These are phyloP conservation scores for Crataegus laevigata DNA, from an alignment of 306 rosid species.

Conservation along the genomic window DNA sequence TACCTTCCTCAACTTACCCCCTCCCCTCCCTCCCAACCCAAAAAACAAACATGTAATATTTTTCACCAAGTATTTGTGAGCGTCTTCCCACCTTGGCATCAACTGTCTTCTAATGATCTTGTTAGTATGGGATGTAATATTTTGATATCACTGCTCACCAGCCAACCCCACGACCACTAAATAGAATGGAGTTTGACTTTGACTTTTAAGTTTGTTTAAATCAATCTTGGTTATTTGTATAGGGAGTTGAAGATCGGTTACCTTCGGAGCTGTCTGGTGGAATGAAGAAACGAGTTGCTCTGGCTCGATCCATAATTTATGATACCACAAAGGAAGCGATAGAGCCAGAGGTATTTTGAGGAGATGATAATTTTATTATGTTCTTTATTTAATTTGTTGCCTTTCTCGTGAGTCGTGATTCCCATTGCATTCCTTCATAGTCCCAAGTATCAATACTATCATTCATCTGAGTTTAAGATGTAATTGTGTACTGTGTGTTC, in stretches of 20 bases:
- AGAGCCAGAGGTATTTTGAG: constrained; percentile 83
- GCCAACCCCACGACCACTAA: background rate
- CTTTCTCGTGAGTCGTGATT: background rate
- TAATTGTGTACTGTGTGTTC: background rate
- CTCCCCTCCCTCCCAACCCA: too few relatives aligned
- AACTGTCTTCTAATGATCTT: too few relatives aligned
- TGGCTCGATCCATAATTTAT: constrained; percentile 85
- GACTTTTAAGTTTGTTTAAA: background rate
- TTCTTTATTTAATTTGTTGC: constrained; percentile 1
- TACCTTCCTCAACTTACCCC: background rate
- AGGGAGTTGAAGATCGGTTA: constrained; percentile 90
- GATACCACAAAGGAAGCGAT: constrained; percentile 63
- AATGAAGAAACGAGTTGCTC: constrained; percentile 97
- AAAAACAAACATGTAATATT: background rate
- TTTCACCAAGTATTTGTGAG: background rate
- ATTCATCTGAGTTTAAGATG: background rate
- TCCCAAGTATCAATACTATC: background rate
- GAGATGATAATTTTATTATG: background rate
- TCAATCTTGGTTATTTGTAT: background rate
- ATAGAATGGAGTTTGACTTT: background rate
- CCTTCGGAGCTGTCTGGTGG: constrained; percentile 99
- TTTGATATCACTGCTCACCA: background rate
- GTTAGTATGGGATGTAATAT: too few relatives aligned
- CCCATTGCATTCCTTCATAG: background rate
- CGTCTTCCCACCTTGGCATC: background rate